phyloP scores from a whole-genome alignment of 257 asterid genomes.

The Nicotiana obtusifolia region DNA sequence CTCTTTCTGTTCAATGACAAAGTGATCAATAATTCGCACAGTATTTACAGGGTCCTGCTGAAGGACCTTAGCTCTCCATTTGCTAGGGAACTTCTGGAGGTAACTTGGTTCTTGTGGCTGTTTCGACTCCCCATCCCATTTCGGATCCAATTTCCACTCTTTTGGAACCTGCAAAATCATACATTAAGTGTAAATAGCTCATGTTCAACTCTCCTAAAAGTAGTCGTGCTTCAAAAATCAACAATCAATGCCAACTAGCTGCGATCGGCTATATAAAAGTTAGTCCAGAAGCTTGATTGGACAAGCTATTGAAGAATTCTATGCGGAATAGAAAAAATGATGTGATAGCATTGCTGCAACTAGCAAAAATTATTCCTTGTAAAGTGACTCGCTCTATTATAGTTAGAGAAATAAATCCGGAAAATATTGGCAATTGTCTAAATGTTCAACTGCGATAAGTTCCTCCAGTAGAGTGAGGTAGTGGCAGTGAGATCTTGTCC shows the following conservation, averaged over 20 bases:
- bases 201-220: neutral
- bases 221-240: neutral
- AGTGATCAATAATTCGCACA: slow-evolving; percentile 70
- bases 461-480: neutral
- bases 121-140: slow-evolving; percentile 71
- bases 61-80: slow-evolving; percentile 61
- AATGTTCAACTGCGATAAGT: neutral
- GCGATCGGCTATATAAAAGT: neutral
- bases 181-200: neutral
- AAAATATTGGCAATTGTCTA: neutral
- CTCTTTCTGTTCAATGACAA: slow-evolving; percentile 50
- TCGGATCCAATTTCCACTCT: slow-evolving; percentile 91
- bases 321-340: no score
- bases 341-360: no score
- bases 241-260: neutral
- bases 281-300: neutral
- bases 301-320: neutral
- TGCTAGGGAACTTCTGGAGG: slow-evolving; percentile 73
- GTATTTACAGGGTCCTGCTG: slow-evolving; percentile 79
- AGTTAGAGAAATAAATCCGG: neutral
- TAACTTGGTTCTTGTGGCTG: slow-evolving; percentile 51
- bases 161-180: slow-evolving; percentile 67
- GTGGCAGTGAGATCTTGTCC: neutral
- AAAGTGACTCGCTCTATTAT: no score
- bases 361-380: no score